Evolutionary conservation across 345 rosid species (phyloP).

Genomic region (Eucalyptus urophylla): DNA sequence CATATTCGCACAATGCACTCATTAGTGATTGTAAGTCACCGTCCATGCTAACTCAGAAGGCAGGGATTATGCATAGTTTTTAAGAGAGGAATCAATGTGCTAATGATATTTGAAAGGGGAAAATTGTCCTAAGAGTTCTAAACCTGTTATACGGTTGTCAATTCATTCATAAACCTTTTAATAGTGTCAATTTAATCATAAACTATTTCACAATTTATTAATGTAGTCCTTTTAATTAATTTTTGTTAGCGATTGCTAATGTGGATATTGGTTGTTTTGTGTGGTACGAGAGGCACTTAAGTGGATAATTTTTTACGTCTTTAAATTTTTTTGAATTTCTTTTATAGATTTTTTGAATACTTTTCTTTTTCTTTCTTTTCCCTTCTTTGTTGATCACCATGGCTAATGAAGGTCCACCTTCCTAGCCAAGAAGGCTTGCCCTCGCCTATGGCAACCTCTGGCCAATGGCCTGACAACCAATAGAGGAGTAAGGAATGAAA

Average conservation of each 20-base stretch:
- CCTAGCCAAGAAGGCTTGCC: background rate
- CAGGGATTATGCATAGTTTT: background rate
- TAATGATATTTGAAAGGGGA: background rate
- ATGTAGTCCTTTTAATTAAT: background rate
- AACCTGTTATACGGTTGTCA: background rate
- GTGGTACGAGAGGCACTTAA: accelerated
- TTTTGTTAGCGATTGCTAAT: accelerated
- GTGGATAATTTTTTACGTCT: accelerated
- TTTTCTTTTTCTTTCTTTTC: background rate
- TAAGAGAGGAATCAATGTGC: background rate
- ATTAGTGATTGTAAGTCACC: background rate
- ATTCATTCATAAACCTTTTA: accelerated
- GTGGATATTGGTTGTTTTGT: background rate
- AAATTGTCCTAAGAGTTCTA: background rate
- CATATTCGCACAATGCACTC: background rate
- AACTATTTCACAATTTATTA: background rate
- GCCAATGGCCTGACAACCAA: accelerated
- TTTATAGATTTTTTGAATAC: background rate
- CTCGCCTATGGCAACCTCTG: accelerated
- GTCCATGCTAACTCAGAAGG: background rate
- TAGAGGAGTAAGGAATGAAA: background rate
- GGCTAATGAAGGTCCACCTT: background rate
- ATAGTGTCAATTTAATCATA: background rate
- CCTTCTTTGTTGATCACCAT: background rate
- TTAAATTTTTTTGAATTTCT: background rate